phyloP scores from a whole-genome alignment of 495 filamentous ascomycete genomes.

The Pseudoneurospora amorphoporcata region DNA sequence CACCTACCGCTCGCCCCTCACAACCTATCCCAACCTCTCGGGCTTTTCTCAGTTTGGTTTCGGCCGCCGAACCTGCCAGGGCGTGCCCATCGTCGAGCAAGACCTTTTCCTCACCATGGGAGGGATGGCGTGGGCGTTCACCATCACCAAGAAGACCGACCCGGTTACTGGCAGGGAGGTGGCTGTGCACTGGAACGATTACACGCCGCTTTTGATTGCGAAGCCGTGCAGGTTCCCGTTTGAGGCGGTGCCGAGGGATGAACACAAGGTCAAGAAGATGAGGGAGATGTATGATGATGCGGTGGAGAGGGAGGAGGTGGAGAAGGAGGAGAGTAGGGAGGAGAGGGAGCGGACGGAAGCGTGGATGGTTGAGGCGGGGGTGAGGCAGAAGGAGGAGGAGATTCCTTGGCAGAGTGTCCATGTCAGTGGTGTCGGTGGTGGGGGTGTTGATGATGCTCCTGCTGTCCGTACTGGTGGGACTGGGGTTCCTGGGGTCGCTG shows the following conservation, averaged over 20 bases:
- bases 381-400: background rate
- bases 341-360: background rate
- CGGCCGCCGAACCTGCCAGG: slow-evolving; percentile 50
- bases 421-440: background rate
- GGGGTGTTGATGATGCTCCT: background rate
- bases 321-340: background rate
- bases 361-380: background rate
- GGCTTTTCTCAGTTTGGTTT: slow-evolving; percentile 51
- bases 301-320: slow-evolving; percentile 17
- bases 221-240: slow-evolving; percentile 40
- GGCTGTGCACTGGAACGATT: slow-evolving; percentile 39
- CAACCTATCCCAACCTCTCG: slow-evolving; percentile 41
- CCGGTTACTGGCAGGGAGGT: slow-evolving; percentile 24
- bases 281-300: slow-evolving; percentile 26
- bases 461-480: background rate
- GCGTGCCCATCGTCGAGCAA: slow-evolving; percentile 43
- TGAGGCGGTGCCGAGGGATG: slow-evolving; percentile 28
- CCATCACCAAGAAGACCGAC: slow-evolving; percentile 37
- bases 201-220: slow-evolving; percentile 42
- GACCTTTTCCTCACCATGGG: slow-evolving; percentile 48
- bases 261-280: slow-evolving; percentile 19
- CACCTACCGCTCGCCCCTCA: slow-evolving; percentile 45
- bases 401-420: background rate
- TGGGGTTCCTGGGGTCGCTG: too few species aligned
- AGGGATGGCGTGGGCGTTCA: slow-evolving; percentile 48